Evolutionary conservation across 352 stramenopile species (phyloP), one percentile per base, ranked within the genome.

Genomic region (Globisporangium recalcitrans): DNA sequence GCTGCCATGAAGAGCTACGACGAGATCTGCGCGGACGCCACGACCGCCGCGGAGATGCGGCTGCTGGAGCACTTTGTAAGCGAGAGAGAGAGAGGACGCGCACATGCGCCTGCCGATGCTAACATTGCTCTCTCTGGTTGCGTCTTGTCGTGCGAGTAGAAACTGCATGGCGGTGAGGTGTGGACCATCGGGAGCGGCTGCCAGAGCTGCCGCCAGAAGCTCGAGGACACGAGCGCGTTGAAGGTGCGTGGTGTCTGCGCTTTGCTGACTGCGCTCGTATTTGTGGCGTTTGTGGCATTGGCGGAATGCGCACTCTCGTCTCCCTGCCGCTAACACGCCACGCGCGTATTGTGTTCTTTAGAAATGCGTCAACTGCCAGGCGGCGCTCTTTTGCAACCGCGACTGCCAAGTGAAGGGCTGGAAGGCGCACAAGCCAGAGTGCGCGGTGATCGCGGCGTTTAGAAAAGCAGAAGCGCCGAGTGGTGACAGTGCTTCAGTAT

Each of bases 41-140:
- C 68, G n/a, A 76, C 70, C 52, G 82, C 76, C 3, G 82, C 82
- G 2, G 80, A 90, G 67, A 77, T 62, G 64, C 80, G 82, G 24
- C 62, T 92, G 55, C 70, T 90, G 52, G 80, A 89, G 47, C 80
- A 92, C 69, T 90, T 89, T 52, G 76, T 85, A 53, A 29, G 70
- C 13, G 27, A 13, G 9, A 31, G n/a, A n/a, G n/a, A n/a, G n/a
- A n/a, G n/a, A n/a, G n/a, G n/a, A 8, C 19, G 4, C 31, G 9
- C 44, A 19, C 29, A 3, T 31, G 47, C 8, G 32, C 32, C 19
- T 42, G 16, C 19, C 31, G 22, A 21, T 56, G 48, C 6, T 19
- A 13, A 32, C 14, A 9, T 38, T 19, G 16, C 16, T 38, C 31
- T 58, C n/a, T 31, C 44, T 48, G n/a, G 22, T 63, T 11, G 6